A percentile compares a stretch with the other conserved stretches of the same genome.
Conservation (phyloP, 176 grass and related monocot species). For the Otatea glauca region DNA sequence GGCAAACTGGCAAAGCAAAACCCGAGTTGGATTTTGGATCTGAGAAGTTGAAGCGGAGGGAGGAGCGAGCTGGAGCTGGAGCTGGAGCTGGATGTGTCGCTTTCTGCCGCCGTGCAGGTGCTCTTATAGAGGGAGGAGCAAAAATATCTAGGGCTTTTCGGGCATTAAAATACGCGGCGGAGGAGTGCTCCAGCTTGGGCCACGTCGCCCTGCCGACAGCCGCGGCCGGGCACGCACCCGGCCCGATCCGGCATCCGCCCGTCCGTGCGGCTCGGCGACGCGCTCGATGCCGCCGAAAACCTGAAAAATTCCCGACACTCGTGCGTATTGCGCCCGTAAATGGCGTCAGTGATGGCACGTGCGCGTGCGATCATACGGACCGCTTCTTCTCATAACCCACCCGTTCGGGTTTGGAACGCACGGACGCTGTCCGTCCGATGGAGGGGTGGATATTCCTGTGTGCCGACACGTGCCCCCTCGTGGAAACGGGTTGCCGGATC, state of each 20-base stretch:
- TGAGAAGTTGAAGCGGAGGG: neutral
- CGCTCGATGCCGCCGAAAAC: too few relatives aligned
- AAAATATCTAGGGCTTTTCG: conserved; percentile 39
- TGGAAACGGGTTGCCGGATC: conserved; percentile 23
- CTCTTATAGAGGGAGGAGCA: too few relatives aligned
- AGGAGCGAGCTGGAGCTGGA: too few relatives aligned
- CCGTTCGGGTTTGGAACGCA: too few relatives aligned
- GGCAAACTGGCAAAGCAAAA: neutral
- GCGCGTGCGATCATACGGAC: too few relatives aligned
- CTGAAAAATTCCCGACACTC: too few relatives aligned
- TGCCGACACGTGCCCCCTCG: conserved; percentile 25
- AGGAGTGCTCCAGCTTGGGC: conserved; percentile 28
- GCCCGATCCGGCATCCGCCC: too few relatives aligned
- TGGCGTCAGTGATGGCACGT: too few relatives aligned
- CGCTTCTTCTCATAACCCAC: too few relatives aligned
- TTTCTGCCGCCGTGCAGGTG: neutral
- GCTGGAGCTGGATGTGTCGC: neutral
- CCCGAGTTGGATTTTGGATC: conserved; percentile 12
- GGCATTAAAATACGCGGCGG: conserved; percentile 39
- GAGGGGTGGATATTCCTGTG: neutral
- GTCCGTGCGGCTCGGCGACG: too few relatives aligned
- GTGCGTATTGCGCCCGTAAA: too few relatives aligned
- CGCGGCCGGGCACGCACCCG: too few relatives aligned
- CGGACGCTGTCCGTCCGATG: conserved; percentile 5
- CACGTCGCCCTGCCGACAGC: conserved; percentile 29